Evolutionary conservation across 2,329 filamentous ascomycete genomes (phyloP), one percentile per base, ranked within the genome.

Genomic region (Davidsoniella neocaledoniae): DNA sequence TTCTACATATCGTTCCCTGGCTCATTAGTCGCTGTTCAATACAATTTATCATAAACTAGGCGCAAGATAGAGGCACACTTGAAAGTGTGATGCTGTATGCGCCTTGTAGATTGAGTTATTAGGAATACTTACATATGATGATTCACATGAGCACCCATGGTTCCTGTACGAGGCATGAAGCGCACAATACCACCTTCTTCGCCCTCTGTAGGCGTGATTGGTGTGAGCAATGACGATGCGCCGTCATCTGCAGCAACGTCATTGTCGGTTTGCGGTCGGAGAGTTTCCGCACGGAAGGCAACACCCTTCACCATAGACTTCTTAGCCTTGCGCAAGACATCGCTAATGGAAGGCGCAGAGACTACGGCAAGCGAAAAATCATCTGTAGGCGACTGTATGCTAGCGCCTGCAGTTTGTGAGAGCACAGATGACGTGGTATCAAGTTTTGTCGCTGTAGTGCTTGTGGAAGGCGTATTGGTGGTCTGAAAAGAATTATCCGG

Each of bases 1-100:
- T 70, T 87, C 83, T 86, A 88, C 79, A 67, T 84, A 88, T 67
- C 81, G 77, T 72, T 81, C 82, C 83, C 87, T 77, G 69, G 71
- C 73, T 69, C 67, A 77, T 87, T 77, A 87, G 83, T 66, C 62
- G 59, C 62, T 60, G 37, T 12, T 60, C 50, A 19, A 33, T 10
- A 33, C 12, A 33, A 6, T 33, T 53, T 47, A 49, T 29, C 29
- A 33, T 38, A 43, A 45, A 45, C 16, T 10, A 12, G 17, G 16
- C 12, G 47, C 10, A 4, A 40, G 39, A 25, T 16, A 23, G 14
- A 5, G 17, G 8, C 7, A 33, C 17, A 43, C 16, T 8, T 8
- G 46, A 21, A 10, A 26, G 21, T 14, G 4, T n/a, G 43, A 5
- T 10, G 21, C 16, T 21, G 23, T 26, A 26, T n/a, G 2, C 19